These are phyloP conservation scores for Hypoxylon sp. DNA, from an alignment of 2,329 filamentous ascomycete species.

Conservation along the genomic window DNA sequence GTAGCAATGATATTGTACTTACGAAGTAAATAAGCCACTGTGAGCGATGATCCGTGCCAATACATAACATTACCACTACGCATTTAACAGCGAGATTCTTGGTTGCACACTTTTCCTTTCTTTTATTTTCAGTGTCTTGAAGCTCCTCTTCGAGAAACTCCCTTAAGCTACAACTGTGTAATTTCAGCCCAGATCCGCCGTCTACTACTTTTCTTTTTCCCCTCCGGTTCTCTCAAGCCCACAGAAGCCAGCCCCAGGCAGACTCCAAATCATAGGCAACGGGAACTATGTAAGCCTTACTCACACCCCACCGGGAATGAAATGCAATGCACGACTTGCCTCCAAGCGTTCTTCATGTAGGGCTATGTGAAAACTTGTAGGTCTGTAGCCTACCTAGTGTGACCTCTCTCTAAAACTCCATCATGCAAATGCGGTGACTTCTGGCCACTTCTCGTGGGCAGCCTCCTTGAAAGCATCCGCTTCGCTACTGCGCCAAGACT, in stretches of 20 bases:
- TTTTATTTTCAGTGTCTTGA: conserved; percentile 18
- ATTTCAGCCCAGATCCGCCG: not conserved
- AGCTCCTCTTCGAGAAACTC: conserved; percentile 3
- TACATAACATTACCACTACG: not conserved
- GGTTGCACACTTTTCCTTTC: conserved; percentile 14
- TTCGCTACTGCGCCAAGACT: conserved; percentile 65
- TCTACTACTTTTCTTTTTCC: conserved; percentile 25
- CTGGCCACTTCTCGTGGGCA: conserved; percentile 66
- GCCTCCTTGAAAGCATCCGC: conserved; percentile 64
- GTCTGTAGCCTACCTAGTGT: not conserved
- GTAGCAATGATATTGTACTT: not conserved
- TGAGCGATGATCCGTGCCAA: no score
- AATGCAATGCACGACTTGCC: conserved; percentile 27
- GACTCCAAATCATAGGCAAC: conserved; percentile 7
- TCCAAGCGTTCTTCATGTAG: conserved; percentile 2
- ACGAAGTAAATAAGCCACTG: not conserved
- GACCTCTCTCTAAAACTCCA: conserved; percentile 49
- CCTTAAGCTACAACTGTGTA: conserved; percentile 6
- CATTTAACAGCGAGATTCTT: not conserved
- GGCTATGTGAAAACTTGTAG: conserved; percentile 4
- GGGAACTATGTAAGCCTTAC: conserved; percentile 32
- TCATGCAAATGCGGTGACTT: conserved; percentile 63
- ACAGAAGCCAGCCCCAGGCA: not conserved
- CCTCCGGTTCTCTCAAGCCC: not conserved
- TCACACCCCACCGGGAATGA: conserved; percentile 22